Evolutionary conservation across 768 basidiomycete genomes (phyloP).

Genomic region (Nidularia sp.): DNA sequence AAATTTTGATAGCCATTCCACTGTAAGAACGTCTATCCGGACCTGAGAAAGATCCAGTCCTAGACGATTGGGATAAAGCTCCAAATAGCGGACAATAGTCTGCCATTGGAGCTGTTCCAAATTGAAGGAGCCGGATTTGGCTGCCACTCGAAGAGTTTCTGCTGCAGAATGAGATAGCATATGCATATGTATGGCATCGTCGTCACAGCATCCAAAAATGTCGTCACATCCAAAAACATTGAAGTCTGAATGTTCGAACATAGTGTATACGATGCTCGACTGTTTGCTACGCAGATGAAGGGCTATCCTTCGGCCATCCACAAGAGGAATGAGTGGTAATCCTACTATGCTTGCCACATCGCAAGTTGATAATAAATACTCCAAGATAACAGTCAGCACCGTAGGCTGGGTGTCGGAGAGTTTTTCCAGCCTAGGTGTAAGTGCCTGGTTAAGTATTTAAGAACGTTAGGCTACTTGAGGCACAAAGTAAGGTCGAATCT

Average conservation of each 20-base stretch:
- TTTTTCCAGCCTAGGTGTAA: neutral
- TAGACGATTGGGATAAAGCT: constrained; percentile 14
- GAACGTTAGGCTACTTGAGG: neutral
- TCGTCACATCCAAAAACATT: neutral
- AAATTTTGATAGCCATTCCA: constrained; percentile 33
- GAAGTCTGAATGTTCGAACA: constrained; percentile 24
- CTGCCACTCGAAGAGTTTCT: constrained; percentile 13
- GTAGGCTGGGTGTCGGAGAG: neutral
- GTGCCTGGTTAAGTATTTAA: neutral
- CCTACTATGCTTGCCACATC: constrained; percentile 26
- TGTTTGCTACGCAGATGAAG: neutral
- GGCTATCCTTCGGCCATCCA: neutral
- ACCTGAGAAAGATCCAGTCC: constrained; percentile 15
- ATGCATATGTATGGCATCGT: constrained; percentile 21
- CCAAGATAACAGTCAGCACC: constrained; percentile 11
- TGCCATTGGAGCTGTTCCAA: constrained; percentile 19
- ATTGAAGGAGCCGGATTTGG: constrained; percentile 21
- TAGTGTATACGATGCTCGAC: constrained; percentile 3
- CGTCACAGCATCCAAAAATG: constrained; percentile 13
- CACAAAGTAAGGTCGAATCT: neutral
- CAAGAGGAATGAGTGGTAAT: neutral
- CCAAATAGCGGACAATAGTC: constrained; percentile 23
- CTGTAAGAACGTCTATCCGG: constrained; percentile 7
- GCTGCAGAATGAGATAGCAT: constrained; percentile 18
- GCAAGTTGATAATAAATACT: constrained; percentile 29